Evolutionary conservation across 768 basidiomycete species (phyloP).

Genomic region (Termitomyces sp.): DNA sequence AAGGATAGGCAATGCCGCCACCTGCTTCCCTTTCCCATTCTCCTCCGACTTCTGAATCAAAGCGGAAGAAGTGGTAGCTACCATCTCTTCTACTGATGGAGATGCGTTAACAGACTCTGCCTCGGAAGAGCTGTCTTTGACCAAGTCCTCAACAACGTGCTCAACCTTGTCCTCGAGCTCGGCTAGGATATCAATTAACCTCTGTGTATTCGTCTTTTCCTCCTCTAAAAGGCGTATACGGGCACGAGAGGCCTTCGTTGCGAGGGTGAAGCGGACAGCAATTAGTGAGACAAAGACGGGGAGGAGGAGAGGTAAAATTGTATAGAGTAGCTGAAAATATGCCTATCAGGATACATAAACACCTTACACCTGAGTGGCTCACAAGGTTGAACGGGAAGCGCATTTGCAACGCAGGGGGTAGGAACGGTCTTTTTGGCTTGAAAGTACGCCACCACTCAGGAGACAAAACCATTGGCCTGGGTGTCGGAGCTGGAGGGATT

Average conservation of each 20-base stretch:
- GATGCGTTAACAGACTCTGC: slow-evolving; percentile 15
- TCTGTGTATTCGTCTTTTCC: slow-evolving; percentile 40
- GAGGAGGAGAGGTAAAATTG: slow-evolving; percentile 58
- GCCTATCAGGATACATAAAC: slow-evolving; percentile 1
- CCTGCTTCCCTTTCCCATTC: not conserved
- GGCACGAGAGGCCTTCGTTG: slow-evolving; percentile 52
- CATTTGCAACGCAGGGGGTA: slow-evolving; percentile 58
- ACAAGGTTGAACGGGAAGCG: slow-evolving; percentile 72
- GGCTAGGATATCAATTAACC: slow-evolving; percentile 52
- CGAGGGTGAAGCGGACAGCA: slow-evolving; percentile 52
- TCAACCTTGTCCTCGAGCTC: slow-evolving; percentile 60
- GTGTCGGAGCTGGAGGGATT: slow-evolving; percentile 33
- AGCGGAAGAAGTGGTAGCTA: not conserved
- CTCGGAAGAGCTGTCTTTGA: slow-evolving; percentile 32
- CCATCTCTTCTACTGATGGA: not conserved
- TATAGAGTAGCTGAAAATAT: slow-evolving; percentile 41
- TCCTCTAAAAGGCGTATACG: slow-evolving; percentile 64
- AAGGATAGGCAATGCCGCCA: slow-evolving; percentile 39
- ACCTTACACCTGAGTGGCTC: slow-evolving; percentile 18
- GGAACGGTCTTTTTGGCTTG: slow-evolving; percentile 33
- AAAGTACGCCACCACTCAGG: slow-evolving; percentile 39
- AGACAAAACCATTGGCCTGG: slow-evolving; percentile 36
- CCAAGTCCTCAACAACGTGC: slow-evolving; percentile 53
- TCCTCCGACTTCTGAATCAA: not conserved
- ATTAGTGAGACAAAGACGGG: slow-evolving; percentile 52